phyloP scores from a whole-genome alignment of 352 stramenopile species.

The Phytophthora hybrid region DNA sequence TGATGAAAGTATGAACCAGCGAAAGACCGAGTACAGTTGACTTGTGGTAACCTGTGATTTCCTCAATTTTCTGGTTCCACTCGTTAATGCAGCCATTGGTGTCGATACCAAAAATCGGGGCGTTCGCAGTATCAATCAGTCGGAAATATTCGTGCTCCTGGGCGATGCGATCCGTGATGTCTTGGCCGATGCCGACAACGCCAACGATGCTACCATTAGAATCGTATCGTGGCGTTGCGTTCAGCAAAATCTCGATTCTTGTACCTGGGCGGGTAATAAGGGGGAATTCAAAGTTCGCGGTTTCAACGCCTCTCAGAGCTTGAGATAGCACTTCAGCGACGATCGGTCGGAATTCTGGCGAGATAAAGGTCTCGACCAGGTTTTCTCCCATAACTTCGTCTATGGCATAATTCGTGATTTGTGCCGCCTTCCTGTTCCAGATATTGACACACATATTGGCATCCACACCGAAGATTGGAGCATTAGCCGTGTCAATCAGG shows the following conservation, averaged over 20 bases:
- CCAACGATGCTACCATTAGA: constrained; percentile 72
- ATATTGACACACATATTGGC: constrained; percentile 76
- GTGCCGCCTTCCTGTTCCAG: constrained; percentile 90
- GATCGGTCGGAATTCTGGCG: constrained; percentile 70
- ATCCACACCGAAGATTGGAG: constrained; percentile 75
- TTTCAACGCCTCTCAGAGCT: constrained; percentile 77
- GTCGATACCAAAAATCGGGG: constrained; percentile 88
- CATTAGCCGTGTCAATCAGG: constrained; percentile 87
- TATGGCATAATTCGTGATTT: constrained; percentile 91
- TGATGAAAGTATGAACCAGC: constrained; percentile 86
- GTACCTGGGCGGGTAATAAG: constrained; percentile 78
- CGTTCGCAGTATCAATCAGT: constrained; percentile 78
- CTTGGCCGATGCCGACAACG: constrained; percentile 72
- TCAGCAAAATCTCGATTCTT: constrained; percentile 60
- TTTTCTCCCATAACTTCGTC: constrained; percentile 88
- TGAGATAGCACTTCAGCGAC: constrained; percentile 85
- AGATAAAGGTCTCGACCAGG: constrained; percentile 90
- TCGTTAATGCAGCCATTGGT: constrained; percentile 85
- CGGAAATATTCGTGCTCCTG: constrained; percentile 89
- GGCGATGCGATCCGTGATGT: constrained; percentile 75
- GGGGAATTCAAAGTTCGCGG: constrained; percentile 92
- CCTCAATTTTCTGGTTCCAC: constrained; percentile 90
- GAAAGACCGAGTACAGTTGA: constrained; percentile 72
- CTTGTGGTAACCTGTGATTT: constrained; percentile 87
- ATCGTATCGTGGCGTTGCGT: constrained; percentile 47